Evolutionary conservation across 805 yeast genomes (phyloP), one percentile per base, ranked within the genome.

Genomic region (Candida parachauliodes): DNA sequence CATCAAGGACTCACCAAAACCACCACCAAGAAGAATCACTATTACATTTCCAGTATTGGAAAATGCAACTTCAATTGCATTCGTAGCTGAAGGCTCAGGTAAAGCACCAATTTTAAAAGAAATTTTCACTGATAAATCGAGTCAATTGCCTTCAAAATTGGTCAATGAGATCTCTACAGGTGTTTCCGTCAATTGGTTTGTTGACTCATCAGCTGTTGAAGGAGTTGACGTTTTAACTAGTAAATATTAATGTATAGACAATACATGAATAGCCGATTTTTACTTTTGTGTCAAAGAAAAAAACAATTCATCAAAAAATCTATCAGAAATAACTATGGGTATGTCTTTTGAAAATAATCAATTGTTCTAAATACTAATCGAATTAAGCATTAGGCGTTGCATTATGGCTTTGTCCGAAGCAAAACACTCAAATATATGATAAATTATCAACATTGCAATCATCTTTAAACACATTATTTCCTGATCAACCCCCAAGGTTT

Each of bases 11-110:
- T 84, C 95, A 8, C 96, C 96, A 59, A 89, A 89, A 62, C 95
- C 95, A 22, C 97, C 97, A 28, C 81, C 89, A 58, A 80, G 89
- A 70, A 79, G 97, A 70, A 84, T 88, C 62, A 86, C 96, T 2
- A 69, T 88, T 57, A 88, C 96, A 5, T 77, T 86, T 61, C 89
- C 91, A 5, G 81, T 82, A 3, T 70, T 88, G 49, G 70, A 68
- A 37, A 60, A 55, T 15, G 81, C 82, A 11, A 48, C 55, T 9
- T 51, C 62, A 11, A 77, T 88, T 49, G 82, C 86, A 2, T 88
- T 88, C 61, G 89, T 88, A 32, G 95, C 96, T 11, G 89, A 86
- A 57, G 97, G 97, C 41, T 81, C 83, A 8, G 81, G 84, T 24
- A 89, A 89, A 64, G 86, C 88, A 15, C 72, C 78, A 0, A 71